Evolutionary conservation across 345 rosid species (phyloP).

Genomic region (Moricandia moricandioides): DNA sequence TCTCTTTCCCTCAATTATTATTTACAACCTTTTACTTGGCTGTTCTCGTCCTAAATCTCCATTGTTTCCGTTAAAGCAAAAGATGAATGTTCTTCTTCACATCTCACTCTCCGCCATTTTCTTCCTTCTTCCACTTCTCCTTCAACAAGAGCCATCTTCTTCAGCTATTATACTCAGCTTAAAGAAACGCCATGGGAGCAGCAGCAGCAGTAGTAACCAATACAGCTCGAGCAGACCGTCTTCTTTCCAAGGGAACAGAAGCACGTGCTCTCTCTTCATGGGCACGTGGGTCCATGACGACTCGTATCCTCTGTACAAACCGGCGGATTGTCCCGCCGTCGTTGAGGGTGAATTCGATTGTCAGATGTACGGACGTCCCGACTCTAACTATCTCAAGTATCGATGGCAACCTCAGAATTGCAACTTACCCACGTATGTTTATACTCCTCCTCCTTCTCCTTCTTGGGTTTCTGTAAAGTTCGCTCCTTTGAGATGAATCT

Average conservation of each 20-base stretch:
- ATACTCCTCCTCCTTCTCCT: neutral
- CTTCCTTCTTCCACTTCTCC: conserved; percentile 14
- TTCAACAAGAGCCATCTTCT: conserved; percentile 42
- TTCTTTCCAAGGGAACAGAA: conserved; percentile 53
- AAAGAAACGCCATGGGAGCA: conserved; percentile 55
- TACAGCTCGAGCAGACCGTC: conserved; percentile 52
- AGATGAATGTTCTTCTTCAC: conserved; percentile 24
- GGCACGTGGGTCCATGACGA: conserved; percentile 81
- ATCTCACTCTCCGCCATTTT: conserved; percentile 37
- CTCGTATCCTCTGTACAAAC: conserved; percentile 68
- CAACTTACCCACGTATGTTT: conserved; percentile 69
- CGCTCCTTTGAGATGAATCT: neutral
- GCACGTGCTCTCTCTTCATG: conserved; percentile 45
- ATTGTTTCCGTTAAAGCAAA: neutral
- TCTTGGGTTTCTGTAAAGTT: neutral
- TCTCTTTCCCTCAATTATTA: conserved; percentile 30
- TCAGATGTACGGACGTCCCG: conserved; percentile 82
- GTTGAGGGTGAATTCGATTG: conserved; percentile 82
- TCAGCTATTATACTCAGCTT: conserved; percentile 62
- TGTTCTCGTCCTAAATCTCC: neutral
- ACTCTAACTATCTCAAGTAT: conserved; percentile 75
- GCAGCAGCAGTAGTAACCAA: conserved; percentile 32
- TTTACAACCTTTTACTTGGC: neutral
- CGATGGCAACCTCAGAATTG: conserved; percentile 88
- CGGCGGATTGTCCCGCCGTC: conserved; percentile 56